Base-by-base conservation (phyloP, 129 eudicot genomes). In the Centella asiatica region DNA sequence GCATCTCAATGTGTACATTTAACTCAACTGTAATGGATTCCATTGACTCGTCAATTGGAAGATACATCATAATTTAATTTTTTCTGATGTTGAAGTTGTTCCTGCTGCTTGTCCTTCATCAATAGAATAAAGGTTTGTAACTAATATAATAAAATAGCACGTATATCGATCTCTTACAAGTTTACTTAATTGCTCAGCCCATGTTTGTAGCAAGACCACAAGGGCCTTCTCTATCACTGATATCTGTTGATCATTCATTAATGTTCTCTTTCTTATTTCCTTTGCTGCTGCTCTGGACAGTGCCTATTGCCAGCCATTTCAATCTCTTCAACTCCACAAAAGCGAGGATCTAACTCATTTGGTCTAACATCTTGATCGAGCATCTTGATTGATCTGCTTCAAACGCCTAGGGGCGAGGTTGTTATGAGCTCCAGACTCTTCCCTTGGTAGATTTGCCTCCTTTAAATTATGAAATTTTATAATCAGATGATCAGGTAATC, bases 191-290 rank as follows among this genome's bases (percentile, higher is more conserved):
- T 69, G 81, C 2, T 80, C 86, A 62, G 93, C 93, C 97, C 95
- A 90, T 27, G 40, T 27, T 32, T 69, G 73, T 44, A 86, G 53
- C 1, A 80, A 64, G 51, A 77, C 66, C 64, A 62, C 64, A 61
- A 90, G 80, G 40, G 95, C 97, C 75, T 71, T 77, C 73, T 90
- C 97, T 33, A 90, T 68, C 37, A 86, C 65, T 5, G 66, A 61
- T 23, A 81, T 74, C 69, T 90, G 97, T 37, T 64, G 69, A 26
- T 90, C 89, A 75, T 86, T 90, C 97, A 90, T 86, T 67, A 90
- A 68, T 69, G 85, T 81, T 23, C 97, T 73, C 67, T 86, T 90
- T 71, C 97, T 78, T n/a, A n/a, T 73, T 90, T 90, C 57, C 86
- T 78, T 31, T 51, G 71, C 61, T 80, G 95, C 71, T 79, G 83